Evolutionary conservation across 768 basidiomycete genomes (phyloP).

Genomic region (Postia placenta): DNA sequence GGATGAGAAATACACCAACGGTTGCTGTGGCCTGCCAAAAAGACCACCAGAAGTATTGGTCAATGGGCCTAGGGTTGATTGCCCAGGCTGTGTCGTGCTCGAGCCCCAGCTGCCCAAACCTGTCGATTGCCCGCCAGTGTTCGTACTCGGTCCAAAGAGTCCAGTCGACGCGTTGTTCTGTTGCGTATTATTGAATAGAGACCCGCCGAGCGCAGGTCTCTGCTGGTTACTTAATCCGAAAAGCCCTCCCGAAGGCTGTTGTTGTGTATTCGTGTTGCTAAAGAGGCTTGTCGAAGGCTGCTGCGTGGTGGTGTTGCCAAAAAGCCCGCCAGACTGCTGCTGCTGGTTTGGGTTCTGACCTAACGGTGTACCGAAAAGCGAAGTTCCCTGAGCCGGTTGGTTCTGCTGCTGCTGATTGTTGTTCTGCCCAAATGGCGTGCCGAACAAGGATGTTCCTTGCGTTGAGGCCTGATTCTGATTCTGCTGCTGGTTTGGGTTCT

Average conservation of each 20-base stretch:
- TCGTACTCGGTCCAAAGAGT: conserved; percentile 14
- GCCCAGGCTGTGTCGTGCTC: conserved; percentile 4
- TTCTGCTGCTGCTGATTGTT: conserved; percentile 16
- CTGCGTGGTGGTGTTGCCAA: conserved; percentile 19
- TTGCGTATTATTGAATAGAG: conserved; percentile 31
- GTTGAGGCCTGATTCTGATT: conserved; percentile 18
- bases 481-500: conserved; percentile 20
- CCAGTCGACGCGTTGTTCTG: conserved; percentile 17
- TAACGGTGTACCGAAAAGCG: conserved; percentile 18
- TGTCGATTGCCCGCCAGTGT: conserved; percentile 4
- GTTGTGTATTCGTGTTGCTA: conserved; percentile 19
- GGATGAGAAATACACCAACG: conserved; percentile 9
- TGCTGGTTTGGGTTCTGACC: conserved; percentile 20
- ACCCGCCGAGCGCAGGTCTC: conserved; percentile 13
- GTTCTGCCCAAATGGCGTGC: conserved; percentile 11
- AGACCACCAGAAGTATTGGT: conserved; percentile 5
- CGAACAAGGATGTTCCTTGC: conserved; percentile 7
- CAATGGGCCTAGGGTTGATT: conserved; percentile 5
- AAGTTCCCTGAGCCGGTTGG: conserved; percentile 14
- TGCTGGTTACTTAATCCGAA: conserved; percentile 31
- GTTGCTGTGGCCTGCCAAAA: conserved; percentile 17
- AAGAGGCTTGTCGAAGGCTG: conserved; percentile 13
- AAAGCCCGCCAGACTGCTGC: too few relatives aligned
- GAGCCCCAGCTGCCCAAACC: conserved; percentile 8
- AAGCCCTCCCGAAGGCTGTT: conserved; percentile 12